Percentiles rank a stretch among this genome's conserved stretches.
phyloP scores from a whole-genome alignment of 1,284 basidiomycete genomes.

The Sanguinoderma infundibulare region DNA sequence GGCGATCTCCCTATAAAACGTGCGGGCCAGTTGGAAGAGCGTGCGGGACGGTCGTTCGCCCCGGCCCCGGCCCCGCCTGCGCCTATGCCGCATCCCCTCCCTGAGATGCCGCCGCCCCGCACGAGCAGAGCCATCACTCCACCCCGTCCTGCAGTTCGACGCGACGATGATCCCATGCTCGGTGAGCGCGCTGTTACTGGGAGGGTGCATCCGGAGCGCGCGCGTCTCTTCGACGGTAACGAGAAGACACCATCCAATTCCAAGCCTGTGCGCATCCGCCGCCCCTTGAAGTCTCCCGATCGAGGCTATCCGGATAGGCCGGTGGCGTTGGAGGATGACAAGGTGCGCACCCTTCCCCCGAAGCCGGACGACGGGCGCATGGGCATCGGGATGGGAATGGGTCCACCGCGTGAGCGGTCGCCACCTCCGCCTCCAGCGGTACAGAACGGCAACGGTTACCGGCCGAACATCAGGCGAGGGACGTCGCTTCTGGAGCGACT shows the following conservation, averaged over 20 bases:
- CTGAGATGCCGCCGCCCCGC: not conserved
- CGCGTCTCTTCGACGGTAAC: slow-evolving; percentile 8
- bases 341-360: slow-evolving; percentile 5
- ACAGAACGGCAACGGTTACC: slow-evolving; percentile 29
- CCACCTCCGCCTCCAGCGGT: slow-evolving; percentile 24
- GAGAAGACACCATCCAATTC: not conserved
- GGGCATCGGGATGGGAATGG: slow-evolving; percentile 33
- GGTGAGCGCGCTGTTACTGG: slow-evolving; percentile 1
- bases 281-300: slow-evolving; percentile 6
- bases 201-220: slow-evolving; percentile 27
- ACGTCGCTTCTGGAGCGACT: slow-evolving; percentile 44
- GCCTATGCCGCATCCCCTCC: slow-evolving; percentile 4
- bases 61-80: not conserved
- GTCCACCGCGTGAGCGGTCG: slow-evolving; percentile 14
- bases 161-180: slow-evolving; percentile 7
- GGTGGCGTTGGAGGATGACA: slow-evolving; percentile 6
- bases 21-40: not conserved
- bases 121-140: slow-evolving; percentile 7
- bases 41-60: not conserved
- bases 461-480: slow-evolving; percentile 36
- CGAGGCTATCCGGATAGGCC: slow-evolving; percentile 1
- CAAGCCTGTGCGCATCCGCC: slow-evolving; percentile 20
- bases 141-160: slow-evolving; percentile 13
- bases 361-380: slow-evolving; percentile 11
- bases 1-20: not conserved